Evolutionary conservation across 805 yeast species (phyloP).

Genomic region (Yamadazyma tumulicola): DNA sequence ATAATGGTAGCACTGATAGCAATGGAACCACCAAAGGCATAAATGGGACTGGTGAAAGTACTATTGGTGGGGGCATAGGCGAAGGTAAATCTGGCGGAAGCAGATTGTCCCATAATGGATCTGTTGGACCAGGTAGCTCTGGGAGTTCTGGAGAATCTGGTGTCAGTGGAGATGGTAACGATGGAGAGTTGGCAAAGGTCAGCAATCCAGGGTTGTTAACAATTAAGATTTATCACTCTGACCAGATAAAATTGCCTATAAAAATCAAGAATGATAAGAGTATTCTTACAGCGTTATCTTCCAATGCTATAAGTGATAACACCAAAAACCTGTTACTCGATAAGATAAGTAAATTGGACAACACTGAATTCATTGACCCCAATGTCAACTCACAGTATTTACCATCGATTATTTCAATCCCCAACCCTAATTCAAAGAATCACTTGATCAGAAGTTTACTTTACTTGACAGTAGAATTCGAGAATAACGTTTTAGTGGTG

Average conservation of each 20-base stretch:
- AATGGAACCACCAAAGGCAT: too few species aligned
- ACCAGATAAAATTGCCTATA: conserved; percentile 66
- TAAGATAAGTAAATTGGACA: conserved; percentile 22
- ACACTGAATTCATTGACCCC: conserved; percentile 22
- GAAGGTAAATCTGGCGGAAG: too few species aligned
- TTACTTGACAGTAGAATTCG: conserved; percentile 88
- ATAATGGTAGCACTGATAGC: too few species aligned
- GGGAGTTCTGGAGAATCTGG: too few species aligned
- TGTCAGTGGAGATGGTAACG: too few species aligned
- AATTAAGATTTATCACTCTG: conserved; percentile 70
- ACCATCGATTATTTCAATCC: conserved; percentile 54
- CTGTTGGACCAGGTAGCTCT: too few species aligned
- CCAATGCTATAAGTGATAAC: conserved; percentile 39
- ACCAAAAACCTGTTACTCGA: conserved; percentile 30
- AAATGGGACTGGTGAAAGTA: too few species aligned
- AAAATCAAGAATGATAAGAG: conserved; percentile 62
- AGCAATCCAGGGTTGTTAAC: conserved; percentile 67
- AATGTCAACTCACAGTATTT: conserved; percentile 35
- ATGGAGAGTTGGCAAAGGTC: neutral
- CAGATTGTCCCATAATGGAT: too few species aligned
- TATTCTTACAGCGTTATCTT: conserved; percentile 62
- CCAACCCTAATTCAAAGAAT: conserved; percentile 29
- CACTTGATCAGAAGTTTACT: conserved; percentile 63
- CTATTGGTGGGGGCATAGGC: too few species aligned
- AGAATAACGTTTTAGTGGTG: conserved; percentile 84